Conservation (phyloP, 176 grass and related monocot genomes). For the Panicum miliaceum region DNA sequence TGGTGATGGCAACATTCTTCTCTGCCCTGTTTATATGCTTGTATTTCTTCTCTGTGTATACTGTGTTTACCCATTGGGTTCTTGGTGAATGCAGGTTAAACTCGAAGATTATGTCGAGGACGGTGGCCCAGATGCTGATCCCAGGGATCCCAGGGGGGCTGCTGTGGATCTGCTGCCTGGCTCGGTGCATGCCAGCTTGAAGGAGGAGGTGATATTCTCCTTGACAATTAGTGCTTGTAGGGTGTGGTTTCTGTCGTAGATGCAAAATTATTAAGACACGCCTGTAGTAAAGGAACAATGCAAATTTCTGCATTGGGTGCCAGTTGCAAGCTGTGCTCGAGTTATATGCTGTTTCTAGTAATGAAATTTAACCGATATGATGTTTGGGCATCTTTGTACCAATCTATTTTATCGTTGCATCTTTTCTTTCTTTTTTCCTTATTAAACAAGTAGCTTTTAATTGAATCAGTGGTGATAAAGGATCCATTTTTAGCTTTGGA, state of each 20-base stretch:
- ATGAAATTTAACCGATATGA: too few species aligned
- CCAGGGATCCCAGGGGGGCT: neutral
- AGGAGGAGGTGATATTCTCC: conserved; percentile 50
- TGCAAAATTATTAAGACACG: neutral
- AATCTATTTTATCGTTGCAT: neutral
- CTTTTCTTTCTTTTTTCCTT: neutral
- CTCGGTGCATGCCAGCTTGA: conserved; percentile 20
- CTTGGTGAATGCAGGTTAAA: conserved; percentile 63
- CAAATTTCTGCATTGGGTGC: neutral
- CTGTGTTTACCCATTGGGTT: neutral
- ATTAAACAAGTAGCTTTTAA: neutral
- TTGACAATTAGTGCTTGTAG: conserved; percentile 11
- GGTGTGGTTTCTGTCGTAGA: neutral
- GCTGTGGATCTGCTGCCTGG: conserved; percentile 16
- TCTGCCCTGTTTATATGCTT: neutral
- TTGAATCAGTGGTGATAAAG: neutral
- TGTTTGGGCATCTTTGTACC: neutral
- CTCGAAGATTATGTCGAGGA: conserved; percentile 56
- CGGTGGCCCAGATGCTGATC: neutral
- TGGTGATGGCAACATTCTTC: neutral
- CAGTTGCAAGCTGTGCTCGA: neutral
- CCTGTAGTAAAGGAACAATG: neutral
- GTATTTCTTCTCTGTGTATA: neutral
- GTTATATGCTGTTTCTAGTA: neutral
- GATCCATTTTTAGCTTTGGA: neutral